Conservation (phyloP, 495 filamentous ascomycete species). For the Aspergillus affinis region DNA sequence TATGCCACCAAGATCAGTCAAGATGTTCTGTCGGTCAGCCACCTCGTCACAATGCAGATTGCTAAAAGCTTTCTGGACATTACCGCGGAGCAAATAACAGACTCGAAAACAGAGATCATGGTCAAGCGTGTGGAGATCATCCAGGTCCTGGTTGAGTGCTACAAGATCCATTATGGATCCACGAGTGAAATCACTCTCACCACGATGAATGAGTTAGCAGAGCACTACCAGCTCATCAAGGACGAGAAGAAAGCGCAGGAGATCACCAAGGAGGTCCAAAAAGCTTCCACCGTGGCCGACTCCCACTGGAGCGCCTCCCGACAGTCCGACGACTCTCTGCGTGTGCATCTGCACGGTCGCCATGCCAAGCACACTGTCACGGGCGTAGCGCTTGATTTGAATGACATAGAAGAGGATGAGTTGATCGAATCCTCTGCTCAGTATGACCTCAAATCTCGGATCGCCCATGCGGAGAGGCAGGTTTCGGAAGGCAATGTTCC, state of each 20-base stretch:
- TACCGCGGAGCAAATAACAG: slow-evolving; percentile 28
- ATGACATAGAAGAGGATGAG: slow-evolving; percentile 19
- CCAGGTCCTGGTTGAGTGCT: slow-evolving; percentile 35
- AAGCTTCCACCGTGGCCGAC: slow-evolving; percentile 4
- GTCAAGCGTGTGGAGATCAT: slow-evolving; percentile 30
- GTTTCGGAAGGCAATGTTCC: slow-evolving; percentile 20
- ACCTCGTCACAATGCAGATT: slow-evolving; percentile 36
- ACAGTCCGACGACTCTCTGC: slow-evolving; percentile 19
- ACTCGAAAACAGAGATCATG: slow-evolving; percentile 38
- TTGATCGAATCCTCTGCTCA: slow-evolving; percentile 11
- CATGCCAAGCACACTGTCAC: slow-evolving; percentile 16
- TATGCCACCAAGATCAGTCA: slow-evolving; percentile 29
- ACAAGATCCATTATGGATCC: slow-evolving; percentile 36
- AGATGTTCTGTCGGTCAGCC: slow-evolving; percentile 25
- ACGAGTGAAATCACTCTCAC: slow-evolving; percentile 31
- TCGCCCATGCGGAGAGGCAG: slow-evolving; percentile 20
- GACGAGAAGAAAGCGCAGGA: slow-evolving; percentile 23
- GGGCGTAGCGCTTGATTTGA: slow-evolving; percentile 19
- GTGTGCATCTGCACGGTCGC: slow-evolving; percentile 32
- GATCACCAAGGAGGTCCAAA: slow-evolving; percentile 9
- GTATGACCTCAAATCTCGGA: slow-evolving; percentile 13
- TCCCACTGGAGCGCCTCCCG: slow-evolving; percentile 11
- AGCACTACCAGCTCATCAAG: slow-evolving; percentile 33
- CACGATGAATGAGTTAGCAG: slow-evolving; percentile 28
- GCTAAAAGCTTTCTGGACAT: slow-evolving; percentile 32